Evolutionary conservation across 2,329 filamentous ascomycete species (phyloP).

Genomic region (Leptodontidium sp.): DNA sequence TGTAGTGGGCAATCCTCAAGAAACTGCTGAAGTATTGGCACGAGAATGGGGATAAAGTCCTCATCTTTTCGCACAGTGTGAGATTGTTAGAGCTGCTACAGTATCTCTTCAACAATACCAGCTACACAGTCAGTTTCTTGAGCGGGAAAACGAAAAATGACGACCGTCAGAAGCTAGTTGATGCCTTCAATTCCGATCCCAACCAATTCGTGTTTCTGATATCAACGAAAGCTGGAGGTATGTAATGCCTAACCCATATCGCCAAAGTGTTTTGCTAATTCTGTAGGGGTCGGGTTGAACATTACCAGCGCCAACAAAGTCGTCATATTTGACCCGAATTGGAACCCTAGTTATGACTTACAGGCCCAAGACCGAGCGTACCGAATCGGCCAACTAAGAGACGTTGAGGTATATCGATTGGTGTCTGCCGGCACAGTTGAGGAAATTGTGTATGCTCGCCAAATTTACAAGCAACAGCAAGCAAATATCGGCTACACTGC

Average conservation of each 20-base stretch:
- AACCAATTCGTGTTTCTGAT: conserved; percentile 95
- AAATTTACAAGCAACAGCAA: conserved; percentile 99
- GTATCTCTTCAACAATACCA: conserved; percentile 85
- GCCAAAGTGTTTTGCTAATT: not conserved
- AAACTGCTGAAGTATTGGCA: conserved; percentile 92
- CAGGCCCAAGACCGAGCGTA: conserved; percentile 98
- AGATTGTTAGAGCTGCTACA: conserved; percentile 84
- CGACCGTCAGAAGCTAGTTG: conserved; percentile 82
- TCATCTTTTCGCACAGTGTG: conserved; percentile 95
- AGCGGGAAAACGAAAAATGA: conserved; percentile 86
- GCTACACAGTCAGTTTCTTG: conserved; percentile 90
- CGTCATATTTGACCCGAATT: conserved; percentile 95
- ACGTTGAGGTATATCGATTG: conserved; percentile 94
- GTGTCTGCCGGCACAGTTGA: conserved; percentile 93
- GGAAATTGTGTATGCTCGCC: conserved; percentile 94
- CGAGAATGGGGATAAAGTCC: conserved; percentile 87
- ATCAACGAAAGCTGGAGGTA: conserved; percentile 84
- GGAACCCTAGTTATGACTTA: conserved; percentile 94
- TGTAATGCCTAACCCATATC: not conserved
- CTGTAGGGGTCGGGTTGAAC: conserved; percentile 79
- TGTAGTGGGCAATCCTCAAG: conserved; percentile 85
- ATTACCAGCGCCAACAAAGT: conserved; percentile 99
- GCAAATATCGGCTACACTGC: conserved; percentile 97
- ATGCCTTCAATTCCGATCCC: conserved; percentile 90
- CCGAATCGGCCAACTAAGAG: conserved; percentile 88